Percentiles rank a stretch among this genome's conserved stretches.
Evolutionary conservation across 805 yeast species (phyloP).

Genomic region (Kluyveromyces dobzhanskii): DNA sequence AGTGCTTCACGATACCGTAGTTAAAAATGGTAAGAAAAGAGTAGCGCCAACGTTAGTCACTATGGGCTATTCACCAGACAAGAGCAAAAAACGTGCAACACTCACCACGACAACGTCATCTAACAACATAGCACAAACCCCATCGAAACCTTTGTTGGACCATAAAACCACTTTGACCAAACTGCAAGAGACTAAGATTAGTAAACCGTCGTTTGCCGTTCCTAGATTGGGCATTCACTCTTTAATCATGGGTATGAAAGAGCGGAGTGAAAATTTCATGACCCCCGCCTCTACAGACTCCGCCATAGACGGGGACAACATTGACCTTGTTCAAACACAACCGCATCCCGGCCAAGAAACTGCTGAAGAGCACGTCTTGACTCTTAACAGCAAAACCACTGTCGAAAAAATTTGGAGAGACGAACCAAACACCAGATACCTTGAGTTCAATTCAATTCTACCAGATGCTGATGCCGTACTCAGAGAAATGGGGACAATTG

Average conservation of each 20-base stretch:
- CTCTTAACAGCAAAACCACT: conserved; percentile 21
- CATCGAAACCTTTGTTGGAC: neutral
- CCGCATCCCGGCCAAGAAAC: conserved; percentile 12
- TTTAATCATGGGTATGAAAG: conserved; percentile 49
- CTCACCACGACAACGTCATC: neutral
- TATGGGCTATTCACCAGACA: conserved; percentile 24
- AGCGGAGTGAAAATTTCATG: conserved; percentile 25
- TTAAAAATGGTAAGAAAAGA: conserved; percentile 70
- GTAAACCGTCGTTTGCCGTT: conserved; percentile 39
- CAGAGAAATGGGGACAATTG: conserved; percentile 26
- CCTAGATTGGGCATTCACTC: conserved; percentile 63
- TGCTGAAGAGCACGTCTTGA: conserved; percentile 24
- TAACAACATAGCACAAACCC: neutral
- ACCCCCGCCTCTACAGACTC: conserved; percentile 10
- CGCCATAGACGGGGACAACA: conserved; percentile 10
- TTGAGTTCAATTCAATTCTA: conserved; percentile 20
- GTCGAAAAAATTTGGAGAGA: conserved; percentile 24
- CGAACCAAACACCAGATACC: conserved; percentile 23
- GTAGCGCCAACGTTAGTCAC: conserved; percentile 66
- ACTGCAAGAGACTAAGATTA: conserved; percentile 24
- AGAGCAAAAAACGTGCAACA: conserved; percentile 10
- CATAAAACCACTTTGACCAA: conserved; percentile 1
- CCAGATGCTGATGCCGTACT: conserved; percentile 26
- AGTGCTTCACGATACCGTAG: conserved; percentile 41
- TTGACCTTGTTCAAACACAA: conserved; percentile 13